Percentiles rank a stretch among this genome's conserved stretches.
Conservation (phyloP, 139 green algal species). For the Chlamydomonas asymmetrica region DNA sequence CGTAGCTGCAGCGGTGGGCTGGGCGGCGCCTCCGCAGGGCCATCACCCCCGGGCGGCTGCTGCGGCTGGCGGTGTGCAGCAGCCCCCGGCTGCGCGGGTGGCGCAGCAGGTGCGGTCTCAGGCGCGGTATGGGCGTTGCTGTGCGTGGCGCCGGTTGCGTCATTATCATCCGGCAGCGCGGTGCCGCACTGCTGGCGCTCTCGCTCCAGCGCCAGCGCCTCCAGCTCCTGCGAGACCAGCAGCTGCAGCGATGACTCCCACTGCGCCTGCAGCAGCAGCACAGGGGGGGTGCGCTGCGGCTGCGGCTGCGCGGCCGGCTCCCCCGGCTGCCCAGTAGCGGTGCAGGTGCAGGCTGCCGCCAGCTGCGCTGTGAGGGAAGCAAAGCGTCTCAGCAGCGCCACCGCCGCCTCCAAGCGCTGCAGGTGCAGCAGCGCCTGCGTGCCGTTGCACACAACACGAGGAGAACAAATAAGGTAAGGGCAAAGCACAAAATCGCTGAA, state of each 20-base stretch:
- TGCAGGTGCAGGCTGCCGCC: neutral
- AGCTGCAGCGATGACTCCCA: neutral
- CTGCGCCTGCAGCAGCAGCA: neutral
- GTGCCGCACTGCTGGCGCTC: no score
- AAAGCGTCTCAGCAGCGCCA: conserved; percentile 16
- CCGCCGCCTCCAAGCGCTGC: conserved; percentile 18
- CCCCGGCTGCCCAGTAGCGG: neutral
- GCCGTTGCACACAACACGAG: no score
- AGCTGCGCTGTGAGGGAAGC: conserved; percentile 17
- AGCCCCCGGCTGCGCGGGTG: neutral
- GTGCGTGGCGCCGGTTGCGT: neutral
- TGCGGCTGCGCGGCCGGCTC: neutral
- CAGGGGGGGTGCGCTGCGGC: neutral
- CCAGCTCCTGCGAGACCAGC: conserved; percentile 1
- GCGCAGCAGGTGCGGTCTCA: neutral
- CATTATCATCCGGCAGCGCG: neutral
- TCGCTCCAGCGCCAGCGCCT: neutral
- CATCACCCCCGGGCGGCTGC: neutral
- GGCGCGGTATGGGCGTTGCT: neutral
- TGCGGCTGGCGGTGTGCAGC: neutral
- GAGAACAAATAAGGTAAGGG: no score
- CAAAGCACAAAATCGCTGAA: no score
- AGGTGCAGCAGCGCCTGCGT: conserved; percentile 19
- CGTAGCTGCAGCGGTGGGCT: no score
- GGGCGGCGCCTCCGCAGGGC: no score